Conservation (phyloP, 1,139 yeast species). For the Nakaseomyces glabratus region DNA sequence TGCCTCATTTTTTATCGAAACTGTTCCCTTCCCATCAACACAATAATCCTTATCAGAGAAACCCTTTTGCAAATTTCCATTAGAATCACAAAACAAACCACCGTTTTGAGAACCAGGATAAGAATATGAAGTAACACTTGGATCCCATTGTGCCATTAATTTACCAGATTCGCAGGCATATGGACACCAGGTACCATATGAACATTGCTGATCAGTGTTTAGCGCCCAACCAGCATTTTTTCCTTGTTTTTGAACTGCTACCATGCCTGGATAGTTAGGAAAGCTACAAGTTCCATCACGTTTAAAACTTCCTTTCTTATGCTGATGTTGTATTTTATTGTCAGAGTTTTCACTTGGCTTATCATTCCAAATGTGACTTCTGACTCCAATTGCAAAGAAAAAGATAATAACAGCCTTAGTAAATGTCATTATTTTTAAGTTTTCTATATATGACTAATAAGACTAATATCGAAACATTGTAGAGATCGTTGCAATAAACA, state of each 20-base stretch:
- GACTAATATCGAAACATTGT: too few species aligned
- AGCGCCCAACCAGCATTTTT: conserved; percentile 81
- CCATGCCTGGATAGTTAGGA: conserved; percentile 58
- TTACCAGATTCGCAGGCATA: conserved; percentile 85
- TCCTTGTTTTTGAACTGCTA: conserved; percentile 50
- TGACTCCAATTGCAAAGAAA: too few species aligned
- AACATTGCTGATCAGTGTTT: conserved; percentile 66
- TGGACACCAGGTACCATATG: conserved; percentile 72
- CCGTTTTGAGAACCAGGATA: conserved; percentile 73
- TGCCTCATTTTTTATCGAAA: conserved; percentile 49
- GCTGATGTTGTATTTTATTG: too few species aligned
- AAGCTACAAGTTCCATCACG: conserved; percentile 49
- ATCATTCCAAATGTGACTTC: too few species aligned
- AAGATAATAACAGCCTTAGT: too few species aligned
- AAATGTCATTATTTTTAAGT: too few species aligned
- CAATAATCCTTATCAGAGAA: conserved; percentile 54
- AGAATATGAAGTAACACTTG: conserved; percentile 46
- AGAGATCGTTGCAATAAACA: too few species aligned
- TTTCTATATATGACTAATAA: too few species aligned
- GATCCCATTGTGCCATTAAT: conserved; percentile 73
- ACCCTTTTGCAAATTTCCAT: conserved; percentile 61
- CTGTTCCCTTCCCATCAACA: conserved; percentile 67
- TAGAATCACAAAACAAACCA: conserved; percentile 64
- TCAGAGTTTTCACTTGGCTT: too few species aligned
- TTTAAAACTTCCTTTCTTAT: conserved; percentile 14